Percentiles rank a stretch among this genome's conserved stretches.
phyloP scores from a whole-genome alignment of 2,329 filamentous ascomycete species.

The Colletotrichum viniferum region DNA sequence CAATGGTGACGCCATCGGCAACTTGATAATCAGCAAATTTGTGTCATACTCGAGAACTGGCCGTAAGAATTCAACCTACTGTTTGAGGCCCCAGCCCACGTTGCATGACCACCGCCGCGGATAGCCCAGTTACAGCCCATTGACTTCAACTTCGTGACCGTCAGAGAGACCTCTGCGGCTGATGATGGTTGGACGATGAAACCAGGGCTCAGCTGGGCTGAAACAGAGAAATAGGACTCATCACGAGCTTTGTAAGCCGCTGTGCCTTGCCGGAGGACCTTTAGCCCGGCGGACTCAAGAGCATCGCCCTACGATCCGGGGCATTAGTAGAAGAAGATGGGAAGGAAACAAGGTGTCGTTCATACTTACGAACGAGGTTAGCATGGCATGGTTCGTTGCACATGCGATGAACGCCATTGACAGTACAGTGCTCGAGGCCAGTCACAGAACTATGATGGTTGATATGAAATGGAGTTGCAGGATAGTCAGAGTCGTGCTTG shows the following conservation, averaged over 20 bases:
- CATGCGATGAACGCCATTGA: too few relatives aligned
- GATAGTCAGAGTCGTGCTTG: neutral
- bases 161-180: conserved; percentile 29
- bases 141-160: conserved; percentile 26
- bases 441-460: too few relatives aligned
- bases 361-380: neutral
- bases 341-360: accelerated
- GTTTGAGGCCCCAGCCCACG: neutral
- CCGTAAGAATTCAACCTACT: neutral
- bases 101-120: conserved; percentile 36
- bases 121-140: conserved; percentile 34
- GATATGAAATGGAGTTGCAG: too few relatives aligned
- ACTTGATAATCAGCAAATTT: conserved; percentile 27
- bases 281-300: neutral
- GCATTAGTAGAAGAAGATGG: neutral
- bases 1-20: conserved; percentile 31
- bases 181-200: conserved; percentile 31
- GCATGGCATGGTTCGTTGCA: too few relatives aligned
- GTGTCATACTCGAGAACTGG: neutral
- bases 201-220: neutral
- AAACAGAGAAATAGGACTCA: neutral
- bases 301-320: neutral
- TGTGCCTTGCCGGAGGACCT: neutral
- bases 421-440: too few relatives aligned
- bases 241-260: neutral